Evolutionary conservation across 2,329 filamentous ascomycete species (phyloP).

Genomic region (Exophiala sideris): DNA sequence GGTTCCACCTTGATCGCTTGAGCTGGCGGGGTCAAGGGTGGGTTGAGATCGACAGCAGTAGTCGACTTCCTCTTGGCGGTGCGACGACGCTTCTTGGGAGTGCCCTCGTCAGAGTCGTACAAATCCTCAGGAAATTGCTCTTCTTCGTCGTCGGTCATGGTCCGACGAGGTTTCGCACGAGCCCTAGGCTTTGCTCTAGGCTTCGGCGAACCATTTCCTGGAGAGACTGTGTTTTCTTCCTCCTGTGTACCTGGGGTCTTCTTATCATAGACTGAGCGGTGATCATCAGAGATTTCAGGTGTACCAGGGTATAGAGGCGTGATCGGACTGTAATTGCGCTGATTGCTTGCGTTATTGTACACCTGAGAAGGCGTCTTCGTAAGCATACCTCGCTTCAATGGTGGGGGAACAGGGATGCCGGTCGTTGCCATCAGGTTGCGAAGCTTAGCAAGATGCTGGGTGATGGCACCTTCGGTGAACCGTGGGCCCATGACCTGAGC

Average conservation of each 20-base stretch:
- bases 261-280: slow-evolving; percentile 6
- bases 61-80: slow-evolving; percentile 5
- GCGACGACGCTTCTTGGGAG: slow-evolving; percentile 11
- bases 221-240: not conserved
- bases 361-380: slow-evolving; percentile 25
- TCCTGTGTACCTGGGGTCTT: not conserved
- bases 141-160: slow-evolving; percentile 16
- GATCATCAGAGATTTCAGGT: not conserved
- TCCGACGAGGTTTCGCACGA: not conserved
- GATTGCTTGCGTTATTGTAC: slow-evolving; percentile 16
- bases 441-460: slow-evolving; percentile 47
- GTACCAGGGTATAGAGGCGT: slow-evolving; percentile 7
- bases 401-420: slow-evolving; percentile 38
- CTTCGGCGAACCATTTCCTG: not conserved
- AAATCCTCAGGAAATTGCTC: slow-evolving; percentile 9
- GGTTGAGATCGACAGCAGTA: not conserved
- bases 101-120: slow-evolving; percentile 15
- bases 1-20: slow-evolving; percentile 56
- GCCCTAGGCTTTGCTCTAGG: not conserved
- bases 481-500: slow-evolving; percentile 39
- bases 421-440: slow-evolving; percentile 34
- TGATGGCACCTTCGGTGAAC: slow-evolving; percentile 44
- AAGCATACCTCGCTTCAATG: slow-evolving; percentile 36
- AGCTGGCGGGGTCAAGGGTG: not conserved
- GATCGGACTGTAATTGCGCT: slow-evolving; percentile 1